Evolutionary conservation across 2,329 filamentous ascomycete genomes (phyloP), one percentile per base, ranked within the genome.

Genomic region (Xylaria sp.): DNA sequence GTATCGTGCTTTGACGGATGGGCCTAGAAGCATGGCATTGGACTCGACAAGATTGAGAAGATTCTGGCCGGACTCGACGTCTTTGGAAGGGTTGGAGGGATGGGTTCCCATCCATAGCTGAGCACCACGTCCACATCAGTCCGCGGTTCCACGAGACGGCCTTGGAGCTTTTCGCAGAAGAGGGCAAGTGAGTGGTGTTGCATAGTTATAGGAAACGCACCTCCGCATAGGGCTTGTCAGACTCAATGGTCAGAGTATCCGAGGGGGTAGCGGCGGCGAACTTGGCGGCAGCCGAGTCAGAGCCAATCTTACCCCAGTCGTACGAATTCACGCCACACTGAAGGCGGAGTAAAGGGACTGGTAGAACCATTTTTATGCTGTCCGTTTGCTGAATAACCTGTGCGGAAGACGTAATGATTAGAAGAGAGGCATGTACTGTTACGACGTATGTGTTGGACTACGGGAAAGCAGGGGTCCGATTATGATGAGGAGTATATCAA

Each of bases 81-180:
- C 94, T 80, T 92, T 97, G 67, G 96, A 98, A 21, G 96, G 96
- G 76, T 98, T 94, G 54, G 93, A 97, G 53, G 95, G 94, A 78
- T 99, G 96, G 0, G 95, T 98, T 78, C 96, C 96, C 96, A 99
- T 99, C 96, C 96, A 99, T 77, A 99, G 85, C 94, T 98, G 40
- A 27, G 29, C 5, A 23, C 16, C 12, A 29, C 1, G 42, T 63
- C 48, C 29, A 63, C 60, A 42, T 71, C 21, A 71, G 65, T 54
- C 32, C 53, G 29, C 9, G 44, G 10, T 50, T 12, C n/a, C 23
- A 54, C 35, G 23, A 10, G 23, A 29, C 18, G 5, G 3, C 6
- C 13, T 1, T 21, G 40, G 40, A 27, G 29, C 5, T 47, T 35
- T 23, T 16, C 18, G 29, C 6, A 35, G 6, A 21, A 27, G 21